phyloP scores from a whole-genome alignment of 805 yeast genomes.

The Ogataea salicorniae region DNA sequence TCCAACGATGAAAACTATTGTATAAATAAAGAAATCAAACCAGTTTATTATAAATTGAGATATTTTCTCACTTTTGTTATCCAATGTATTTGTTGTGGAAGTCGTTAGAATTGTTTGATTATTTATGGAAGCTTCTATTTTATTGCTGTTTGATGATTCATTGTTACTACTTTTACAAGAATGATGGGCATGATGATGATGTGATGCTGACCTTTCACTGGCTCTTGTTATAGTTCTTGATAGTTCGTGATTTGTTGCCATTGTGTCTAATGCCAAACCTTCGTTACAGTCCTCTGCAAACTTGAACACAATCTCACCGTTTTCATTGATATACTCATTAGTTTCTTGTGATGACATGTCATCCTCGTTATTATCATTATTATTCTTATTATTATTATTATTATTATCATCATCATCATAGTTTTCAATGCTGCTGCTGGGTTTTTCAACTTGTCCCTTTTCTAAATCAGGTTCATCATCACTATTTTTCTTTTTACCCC shows the following conservation, averaged over 20 bases:
- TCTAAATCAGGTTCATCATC: background rate
- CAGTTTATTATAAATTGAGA: conserved; percentile 25
- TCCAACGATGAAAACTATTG: conserved; percentile 45
- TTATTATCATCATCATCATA: background rate
- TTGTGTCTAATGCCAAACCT: conserved; percentile 21
- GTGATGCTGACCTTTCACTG: background rate
- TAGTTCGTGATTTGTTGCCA: conserved; percentile 19
- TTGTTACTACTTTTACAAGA: background rate
- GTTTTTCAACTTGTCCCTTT: background rate
- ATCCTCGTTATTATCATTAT: conserved; percentile 9
- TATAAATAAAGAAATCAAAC: conserved; percentile 53
- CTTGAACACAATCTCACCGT: background rate
- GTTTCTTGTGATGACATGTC: background rate
- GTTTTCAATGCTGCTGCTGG: background rate
- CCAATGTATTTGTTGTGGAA: no score
- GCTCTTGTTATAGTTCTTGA: conserved; percentile 6
- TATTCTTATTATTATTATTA: background rate
- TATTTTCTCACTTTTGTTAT: background rate
- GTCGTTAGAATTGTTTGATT: background rate
- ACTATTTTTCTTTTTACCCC: conserved; percentile 3
- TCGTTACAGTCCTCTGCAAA: conserved; percentile 20
- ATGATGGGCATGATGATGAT: background rate
- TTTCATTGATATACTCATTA: background rate
- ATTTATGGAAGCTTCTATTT: background rate
- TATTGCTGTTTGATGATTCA: background rate